Base-by-base conservation (phyloP, 164 flowering plant species). In the Hamamelis virginiana region DNA sequence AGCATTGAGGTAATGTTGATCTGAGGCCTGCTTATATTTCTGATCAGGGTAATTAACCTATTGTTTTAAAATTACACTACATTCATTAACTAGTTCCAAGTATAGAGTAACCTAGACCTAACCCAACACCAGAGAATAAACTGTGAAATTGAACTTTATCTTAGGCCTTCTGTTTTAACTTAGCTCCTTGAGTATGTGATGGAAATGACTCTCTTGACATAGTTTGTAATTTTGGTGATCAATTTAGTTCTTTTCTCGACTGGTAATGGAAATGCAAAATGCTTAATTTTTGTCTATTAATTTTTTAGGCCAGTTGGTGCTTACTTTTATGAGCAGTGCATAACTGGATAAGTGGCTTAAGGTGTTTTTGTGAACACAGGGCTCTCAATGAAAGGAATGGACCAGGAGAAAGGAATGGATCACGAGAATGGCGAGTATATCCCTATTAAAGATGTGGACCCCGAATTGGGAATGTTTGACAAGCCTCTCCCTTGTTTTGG, bases 401-500 rank as follows among this genome's bases (percentile, higher is more conserved):
- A 66, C 25, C 10, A 48, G 26, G 62, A 23, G 53, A 76, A 68
- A 3, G 80, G 79, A n/a, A 52, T 45, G 33, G 67, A 69, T 19
- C 14, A 55, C 27, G 62, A 27, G 55, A 76, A 68, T 3, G 80
- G 80, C 8, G 69, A 71, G 8, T 83, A 78, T 74, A 21, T 46
- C 16, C 80, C 46, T 23, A 52, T 80, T 55, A 38, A 13, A 62
- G 82, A 83, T 68, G 68, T 56, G 28, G 64, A 69, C 11, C 74
- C 70, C 18, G 65, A 77, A 27, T 47, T 79, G 69, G 81, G 84
- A 62, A 55, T 69, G 60, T 83, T 52, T 73, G 86, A 83, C 66
- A 79, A 81, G 67, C 86, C 84, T 21, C 86, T 83, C 63, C 86
- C 84, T 15, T 83, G 84, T 66, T 83, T 55, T 65, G 84, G 86